These are phyloP conservation scores for Tanacetum coccineum DNA, from an alignment of 129 eudicot genomes.

Conservation along the genomic window DNA sequence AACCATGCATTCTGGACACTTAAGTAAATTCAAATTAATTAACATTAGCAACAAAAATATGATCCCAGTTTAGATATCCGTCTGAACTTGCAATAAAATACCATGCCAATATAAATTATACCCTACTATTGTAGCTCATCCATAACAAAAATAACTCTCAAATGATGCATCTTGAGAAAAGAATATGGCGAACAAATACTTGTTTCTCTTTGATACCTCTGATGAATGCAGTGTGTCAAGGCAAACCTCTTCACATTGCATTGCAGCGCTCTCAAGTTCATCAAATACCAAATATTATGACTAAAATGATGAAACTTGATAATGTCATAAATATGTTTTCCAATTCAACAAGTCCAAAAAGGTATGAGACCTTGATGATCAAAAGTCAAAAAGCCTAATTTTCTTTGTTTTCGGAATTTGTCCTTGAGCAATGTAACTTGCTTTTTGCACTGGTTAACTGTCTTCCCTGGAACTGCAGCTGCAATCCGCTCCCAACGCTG, in stretches of 20 bases:
- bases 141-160: neutral
- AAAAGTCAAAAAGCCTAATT: constrained; percentile 11
- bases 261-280: neutral
- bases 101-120: constrained; percentile 4
- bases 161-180: constrained; percentile 24
- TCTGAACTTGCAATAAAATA: constrained; percentile 15
- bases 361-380: neutral
- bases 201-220: constrained; percentile 17
- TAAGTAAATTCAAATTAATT: constrained; percentile 4
- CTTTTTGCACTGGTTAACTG: constrained; percentile 84
- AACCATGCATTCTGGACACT: no score
- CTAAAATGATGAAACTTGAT: constrained; percentile 13
- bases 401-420: constrained; percentile 78
- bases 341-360: constrained; percentile 24
- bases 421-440: constrained; percentile 74
- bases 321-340: constrained; percentile 12
- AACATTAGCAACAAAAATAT: constrained; percentile 26
- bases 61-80: constrained; percentile 12
- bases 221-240: constrained; percentile 9
- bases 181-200: constrained; percentile 22
- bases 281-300: neutral
- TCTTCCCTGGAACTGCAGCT: neutral
- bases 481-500: neutral
- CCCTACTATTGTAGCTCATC: no score
- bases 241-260: constrained; percentile 16